phyloP scores from a whole-genome alignment of 345 rosid genomes.

The Citrus trifoliata region DNA sequence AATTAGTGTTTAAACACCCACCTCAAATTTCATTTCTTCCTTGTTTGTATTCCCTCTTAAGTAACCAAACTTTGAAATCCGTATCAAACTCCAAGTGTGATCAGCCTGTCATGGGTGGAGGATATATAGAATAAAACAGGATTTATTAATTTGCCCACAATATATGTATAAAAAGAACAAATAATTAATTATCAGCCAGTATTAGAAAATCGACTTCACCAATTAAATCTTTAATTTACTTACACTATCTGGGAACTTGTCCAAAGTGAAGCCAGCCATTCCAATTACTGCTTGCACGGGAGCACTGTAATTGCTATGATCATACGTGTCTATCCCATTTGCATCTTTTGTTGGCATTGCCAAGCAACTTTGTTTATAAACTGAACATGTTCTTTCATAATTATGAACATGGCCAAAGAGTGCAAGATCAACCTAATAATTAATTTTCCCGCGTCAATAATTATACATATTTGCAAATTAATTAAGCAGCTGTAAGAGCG shows the following conservation, averaged over 20 bases:
- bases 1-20: not conserved
- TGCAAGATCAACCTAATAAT: conserved; percentile 47
- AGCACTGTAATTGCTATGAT: conserved; percentile 51
- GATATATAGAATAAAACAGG: no score
- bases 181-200: not conserved
- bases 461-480: not conserved
- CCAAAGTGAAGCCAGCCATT: conserved; percentile 63
- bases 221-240: not conserved
- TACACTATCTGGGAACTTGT: conserved; percentile 20
- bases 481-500: not conserved
- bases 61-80: conserved; percentile 49
- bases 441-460: no score
- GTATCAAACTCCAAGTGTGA: conserved; percentile 43
- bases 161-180: no score
- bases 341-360: conserved; percentile 50
- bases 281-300: conserved; percentile 65
- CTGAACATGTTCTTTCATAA: conserved; percentile 63
- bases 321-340: conserved; percentile 46
- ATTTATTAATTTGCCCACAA: no score
- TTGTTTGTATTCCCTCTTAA: conserved; percentile 43
- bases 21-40: conserved; percentile 45
- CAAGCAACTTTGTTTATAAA: conserved; percentile 31
- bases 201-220: no score
- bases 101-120: not conserved
- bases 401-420: conserved; percentile 72